Evolutionary conservation across 345 rosid genomes (phyloP).

Genomic region (Populus davidiana): DNA sequence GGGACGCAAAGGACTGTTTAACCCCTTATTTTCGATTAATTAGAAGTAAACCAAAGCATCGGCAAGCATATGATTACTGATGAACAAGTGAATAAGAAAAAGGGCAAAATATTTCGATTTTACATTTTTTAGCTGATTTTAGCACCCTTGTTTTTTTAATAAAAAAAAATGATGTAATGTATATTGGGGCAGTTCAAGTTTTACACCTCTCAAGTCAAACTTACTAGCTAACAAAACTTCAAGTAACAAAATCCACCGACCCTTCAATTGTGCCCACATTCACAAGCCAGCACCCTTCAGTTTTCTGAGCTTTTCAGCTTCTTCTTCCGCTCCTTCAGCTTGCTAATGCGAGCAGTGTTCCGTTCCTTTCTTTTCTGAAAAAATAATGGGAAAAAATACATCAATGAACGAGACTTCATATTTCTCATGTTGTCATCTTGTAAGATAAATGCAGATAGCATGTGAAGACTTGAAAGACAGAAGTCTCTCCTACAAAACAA

Average conservation of each 20-base stretch:
- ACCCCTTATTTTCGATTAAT: too few species aligned
- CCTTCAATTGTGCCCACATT: slow-evolving; percentile 20
- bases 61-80: too few species aligned
- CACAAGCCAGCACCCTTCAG: background rate
- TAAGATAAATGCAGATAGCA: background rate
- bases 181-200: too few species aligned
- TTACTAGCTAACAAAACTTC: background rate
- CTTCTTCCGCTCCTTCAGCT: slow-evolving; percentile 58
- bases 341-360: slow-evolving; percentile 35
- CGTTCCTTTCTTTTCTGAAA: slow-evolving; percentile 45
- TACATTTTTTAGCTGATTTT: too few species aligned
- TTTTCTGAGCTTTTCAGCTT: slow-evolving; percentile 23
- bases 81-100: too few species aligned
- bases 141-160: too few species aligned
- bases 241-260: background rate
- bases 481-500: background rate
- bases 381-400: background rate
- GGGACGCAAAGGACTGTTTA: too few species aligned
- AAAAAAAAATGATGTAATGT: too few species aligned
- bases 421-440: background rate
- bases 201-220: too few species aligned
- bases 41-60: too few species aligned
- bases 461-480: background rate
- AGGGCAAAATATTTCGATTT: too few species aligned
- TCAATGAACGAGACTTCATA: background rate